A percentile compares a stretch with the other conserved stretches of the same genome.
These are phyloP conservation scores for Pelargonium citronellum DNA, from an alignment of 441 rosid species.

Conservation along the genomic window DNA sequence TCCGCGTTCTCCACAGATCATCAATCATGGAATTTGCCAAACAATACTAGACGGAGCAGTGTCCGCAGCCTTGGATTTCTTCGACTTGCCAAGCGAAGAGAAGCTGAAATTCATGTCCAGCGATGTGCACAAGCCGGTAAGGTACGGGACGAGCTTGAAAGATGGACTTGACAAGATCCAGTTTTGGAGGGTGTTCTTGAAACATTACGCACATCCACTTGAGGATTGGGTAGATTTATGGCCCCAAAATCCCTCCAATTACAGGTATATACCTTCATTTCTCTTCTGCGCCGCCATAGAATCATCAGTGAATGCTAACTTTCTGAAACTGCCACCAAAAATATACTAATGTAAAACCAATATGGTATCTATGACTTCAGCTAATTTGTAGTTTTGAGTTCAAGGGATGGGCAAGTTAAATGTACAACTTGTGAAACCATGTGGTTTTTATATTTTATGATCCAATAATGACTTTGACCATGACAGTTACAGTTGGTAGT, in stretches of 20 bases:
- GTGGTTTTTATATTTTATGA: too few species aligned
- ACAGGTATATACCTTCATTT: slow-evolving; percentile 27
- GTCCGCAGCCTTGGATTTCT: slow-evolving; percentile 35
- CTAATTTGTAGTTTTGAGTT: too few species aligned
- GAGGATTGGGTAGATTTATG: slow-evolving; percentile 48
- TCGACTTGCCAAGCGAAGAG: slow-evolving; percentile 38
- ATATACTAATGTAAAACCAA: too few species aligned
- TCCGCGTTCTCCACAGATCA: slow-evolving; percentile 28
- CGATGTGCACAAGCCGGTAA: slow-evolving; percentile 50
- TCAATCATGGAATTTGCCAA: slow-evolving; percentile 54
- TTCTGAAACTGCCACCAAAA: too few species aligned
- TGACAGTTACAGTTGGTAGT: too few species aligned
- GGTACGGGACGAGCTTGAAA: slow-evolving; percentile 51
- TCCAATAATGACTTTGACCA: too few species aligned
- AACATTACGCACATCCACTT: slow-evolving; percentile 61
- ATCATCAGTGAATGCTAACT: too few species aligned
- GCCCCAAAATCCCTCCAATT: slow-evolving; percentile 54
- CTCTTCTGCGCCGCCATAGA: too few species aligned
- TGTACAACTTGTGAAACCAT: too few species aligned
- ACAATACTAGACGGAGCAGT: slow-evolving; percentile 2
- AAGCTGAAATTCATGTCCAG: slow-evolving; percentile 46
- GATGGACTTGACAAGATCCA: slow-evolving; percentile 48
- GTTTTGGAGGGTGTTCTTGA: slow-evolving; percentile 59
- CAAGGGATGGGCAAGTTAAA: too few species aligned
- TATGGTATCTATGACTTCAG: too few species aligned